Evolutionary conservation across 192 early-diverging fungal genomes (phyloP), one percentile per base, ranked within the genome.

Genomic region (Coemansia sp.): DNA sequence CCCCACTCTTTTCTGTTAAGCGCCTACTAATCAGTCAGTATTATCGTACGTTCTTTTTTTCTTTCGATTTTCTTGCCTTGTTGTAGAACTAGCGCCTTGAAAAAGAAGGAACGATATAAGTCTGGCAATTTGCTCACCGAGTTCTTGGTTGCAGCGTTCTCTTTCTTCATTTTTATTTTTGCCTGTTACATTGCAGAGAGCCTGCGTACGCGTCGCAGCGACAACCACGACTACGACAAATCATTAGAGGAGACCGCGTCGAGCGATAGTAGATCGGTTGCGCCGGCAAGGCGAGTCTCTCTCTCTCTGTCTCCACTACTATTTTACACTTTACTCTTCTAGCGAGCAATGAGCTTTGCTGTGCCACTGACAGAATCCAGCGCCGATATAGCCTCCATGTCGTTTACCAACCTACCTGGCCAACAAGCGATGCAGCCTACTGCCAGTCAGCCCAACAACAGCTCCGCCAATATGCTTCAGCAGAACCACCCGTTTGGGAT

Each of bases 351-450:
- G 80, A 82, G 73, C 73, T 75, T 67, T 62, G 49, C 71, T 63
- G 80, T 73, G 33, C 73, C 75, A 36, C 65, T 68, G n/a, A 47
- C 66, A 34, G 66, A 82, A 52, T 65, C 47, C 70, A 82, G 72
- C 57, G 70, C 67, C 59, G 80, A 82, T 75, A 74, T 67, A 75
- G 75, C 57, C 42, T 49, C 68, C 68, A 82, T 82, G 80, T 76
- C 76, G 59, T 78, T 78, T 36, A 82, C 77, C 61, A 77, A 82
- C 65, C 40, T 75, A 38, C 70, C 80, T 65, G 72, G 80, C 12
- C 80, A 82, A 38, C 65, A 66, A 31, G 54, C 60, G 60, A 52
- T 74, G 38, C 72, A 74, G 38, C 42, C 76, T 33, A 66, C 62
- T 22, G 64, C 52, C 54, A 62, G 75, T 46, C 74, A 77, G 68